phyloP scores from a whole-genome alignment of 2,329 filamentous ascomycete genomes.

The Fusarium torulosum region DNA sequence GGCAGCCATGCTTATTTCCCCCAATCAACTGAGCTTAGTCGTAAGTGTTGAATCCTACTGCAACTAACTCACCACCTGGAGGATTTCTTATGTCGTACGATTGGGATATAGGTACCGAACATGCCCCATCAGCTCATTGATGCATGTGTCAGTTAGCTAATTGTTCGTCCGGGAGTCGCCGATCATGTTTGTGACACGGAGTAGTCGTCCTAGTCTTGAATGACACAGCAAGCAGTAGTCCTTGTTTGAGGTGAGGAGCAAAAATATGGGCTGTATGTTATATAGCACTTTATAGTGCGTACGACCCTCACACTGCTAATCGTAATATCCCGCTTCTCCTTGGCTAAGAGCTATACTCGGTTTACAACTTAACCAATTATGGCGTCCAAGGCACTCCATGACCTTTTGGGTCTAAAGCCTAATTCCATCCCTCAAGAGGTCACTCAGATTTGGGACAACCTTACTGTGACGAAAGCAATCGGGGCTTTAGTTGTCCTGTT shows the following conservation, averaged over 20 bases:
- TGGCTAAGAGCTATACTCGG: not conserved
- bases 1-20: too few species aligned
- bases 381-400: not conserved
- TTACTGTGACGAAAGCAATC: not conserved
- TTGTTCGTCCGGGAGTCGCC: not conserved
- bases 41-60: too few species aligned
- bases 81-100: not conserved
- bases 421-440: not conserved
- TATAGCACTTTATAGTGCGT: not conserved
- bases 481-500: not conserved
- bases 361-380: not conserved
- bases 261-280: not conserved
- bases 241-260: too few species aligned
- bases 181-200: not conserved
- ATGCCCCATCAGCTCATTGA: not conserved
- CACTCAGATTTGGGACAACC: not conserved
- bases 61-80: not conserved
- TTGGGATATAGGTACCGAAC: too few species aligned
- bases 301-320: not conserved
- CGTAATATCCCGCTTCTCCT: not conserved
- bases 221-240: too few species aligned
- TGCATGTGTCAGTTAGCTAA: not conserved
- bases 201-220: too few species aligned
- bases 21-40: too few species aligned
- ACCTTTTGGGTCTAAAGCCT: not conserved